Evolutionary conservation across 768 basidiomycete species (phyloP).

Genomic region (Candolleomyces eurysporus): DNA sequence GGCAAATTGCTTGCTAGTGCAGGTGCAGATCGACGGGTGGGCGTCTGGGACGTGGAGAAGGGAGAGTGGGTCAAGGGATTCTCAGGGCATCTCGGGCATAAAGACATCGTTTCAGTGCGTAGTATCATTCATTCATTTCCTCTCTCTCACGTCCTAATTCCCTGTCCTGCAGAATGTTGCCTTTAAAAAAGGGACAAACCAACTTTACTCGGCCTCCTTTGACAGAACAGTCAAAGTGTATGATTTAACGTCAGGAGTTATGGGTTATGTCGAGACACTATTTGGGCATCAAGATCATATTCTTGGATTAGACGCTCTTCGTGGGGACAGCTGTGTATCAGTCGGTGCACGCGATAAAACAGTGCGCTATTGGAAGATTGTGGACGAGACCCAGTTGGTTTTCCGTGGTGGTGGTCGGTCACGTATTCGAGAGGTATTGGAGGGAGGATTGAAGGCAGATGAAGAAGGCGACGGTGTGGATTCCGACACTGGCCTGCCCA

Average conservation of each 20-base stretch:
- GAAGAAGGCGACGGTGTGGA: conserved; percentile 46
- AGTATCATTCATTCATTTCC: conserved; percentile 1
- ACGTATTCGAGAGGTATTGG: conserved; percentile 73
- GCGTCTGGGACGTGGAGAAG: conserved; percentile 82
- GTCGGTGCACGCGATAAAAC: conserved; percentile 92
- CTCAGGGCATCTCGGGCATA: conserved; percentile 72
- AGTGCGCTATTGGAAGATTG: conserved; percentile 92
- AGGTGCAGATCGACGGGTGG: conserved; percentile 78
- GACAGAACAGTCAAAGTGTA: conserved; percentile 91
- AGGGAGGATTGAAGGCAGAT: conserved; percentile 67
- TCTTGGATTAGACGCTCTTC: conserved; percentile 72
- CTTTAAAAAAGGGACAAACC: conserved; percentile 75
- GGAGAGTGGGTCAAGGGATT: conserved; percentile 79
- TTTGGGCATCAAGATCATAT: conserved; percentile 96
- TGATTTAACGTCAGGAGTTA: conserved; percentile 63
- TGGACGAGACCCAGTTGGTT: conserved; percentile 92
- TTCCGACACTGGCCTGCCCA: conserved; percentile 21
- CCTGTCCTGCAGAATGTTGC: conserved; percentile 48
- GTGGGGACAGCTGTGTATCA: conserved; percentile 81
- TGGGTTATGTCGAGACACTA: conserved; percentile 94
- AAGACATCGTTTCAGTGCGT: conserved; percentile 38
- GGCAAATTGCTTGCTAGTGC: conserved; percentile 84
- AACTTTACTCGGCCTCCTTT: conserved; percentile 74
- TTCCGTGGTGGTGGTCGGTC: conserved; percentile 94
- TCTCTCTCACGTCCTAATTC: conserved; percentile 3